A percentile compares a stretch with the other conserved stretches of the same genome.
These are phyloP conservation scores for Saccharomycopsis fodiens DNA, from an alignment of 805 yeast genomes.

Conservation along the genomic window DNA sequence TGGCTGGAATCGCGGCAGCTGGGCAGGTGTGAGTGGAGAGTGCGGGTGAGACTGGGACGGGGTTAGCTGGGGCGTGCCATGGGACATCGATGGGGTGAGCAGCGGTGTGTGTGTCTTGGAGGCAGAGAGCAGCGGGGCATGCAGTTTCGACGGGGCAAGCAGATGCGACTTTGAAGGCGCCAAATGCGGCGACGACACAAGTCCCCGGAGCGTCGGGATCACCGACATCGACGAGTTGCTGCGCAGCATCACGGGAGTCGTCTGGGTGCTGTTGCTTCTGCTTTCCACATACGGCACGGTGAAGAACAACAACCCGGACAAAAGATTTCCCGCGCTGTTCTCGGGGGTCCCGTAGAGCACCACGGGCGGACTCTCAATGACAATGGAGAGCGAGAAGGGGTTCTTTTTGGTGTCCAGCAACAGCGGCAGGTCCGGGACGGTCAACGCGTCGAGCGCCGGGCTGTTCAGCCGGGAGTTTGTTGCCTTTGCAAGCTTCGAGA, in stretches of 20 bases:
- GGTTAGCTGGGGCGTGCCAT: background rate
- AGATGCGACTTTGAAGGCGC: background rate
- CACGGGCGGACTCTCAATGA: conserved; percentile 86
- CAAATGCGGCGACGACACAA: background rate
- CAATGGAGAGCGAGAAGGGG: conserved; percentile 45
- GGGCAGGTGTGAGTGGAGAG: background rate
- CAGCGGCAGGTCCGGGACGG: conserved; percentile 4
- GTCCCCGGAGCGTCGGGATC: background rate
- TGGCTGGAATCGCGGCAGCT: conserved; percentile 21
- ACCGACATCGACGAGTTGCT: background rate
- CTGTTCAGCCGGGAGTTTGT: conserved; percentile 5
- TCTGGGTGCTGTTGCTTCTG: background rate
- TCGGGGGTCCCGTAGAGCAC: conserved; percentile 71
- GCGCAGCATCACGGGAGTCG: background rate
- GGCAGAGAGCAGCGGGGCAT: conserved; percentile 1
- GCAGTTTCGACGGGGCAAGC: conserved; percentile 2
- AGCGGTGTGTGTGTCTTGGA: background rate
- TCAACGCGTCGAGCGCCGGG: conserved; percentile 10
- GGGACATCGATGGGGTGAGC: background rate
- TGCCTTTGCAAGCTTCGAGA: conserved; percentile 10
- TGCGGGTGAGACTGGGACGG: background rate
- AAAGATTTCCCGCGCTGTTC: conserved; percentile 78
- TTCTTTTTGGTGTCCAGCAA: conserved; percentile 21
- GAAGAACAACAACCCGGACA: conserved; percentile 70
- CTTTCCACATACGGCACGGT: conserved; percentile 34